These are phyloP conservation scores for Xylariaceae sp. DNA, from an alignment of 2,329 filamentous ascomycete genomes.

Conservation along the genomic window DNA sequence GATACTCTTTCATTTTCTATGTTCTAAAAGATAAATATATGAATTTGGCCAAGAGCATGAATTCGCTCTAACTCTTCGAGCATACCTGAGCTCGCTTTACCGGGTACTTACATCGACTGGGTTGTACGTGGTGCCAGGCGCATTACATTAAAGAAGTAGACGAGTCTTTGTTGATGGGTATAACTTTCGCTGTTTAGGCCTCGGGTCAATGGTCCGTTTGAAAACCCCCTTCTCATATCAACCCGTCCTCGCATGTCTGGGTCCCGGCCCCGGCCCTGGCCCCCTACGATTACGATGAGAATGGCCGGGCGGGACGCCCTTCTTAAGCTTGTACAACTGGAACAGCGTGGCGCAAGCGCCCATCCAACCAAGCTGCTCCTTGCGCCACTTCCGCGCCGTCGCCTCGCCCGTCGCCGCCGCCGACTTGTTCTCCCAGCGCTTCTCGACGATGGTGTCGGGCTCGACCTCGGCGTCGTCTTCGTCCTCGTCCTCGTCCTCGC, in stretches of 20 bases:
- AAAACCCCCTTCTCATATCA: no score
- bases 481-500: not conserved
- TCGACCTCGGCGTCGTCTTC: conserved; percentile 6
- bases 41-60: no score
- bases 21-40: no score
- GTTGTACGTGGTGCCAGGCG: no score
- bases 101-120: no score
- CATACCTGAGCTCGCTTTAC: no score
- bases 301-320: conserved; percentile 30
- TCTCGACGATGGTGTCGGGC: conserved; percentile 16
- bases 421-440: conserved; percentile 8
- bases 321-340: conserved; percentile 40
- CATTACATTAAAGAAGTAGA: no score
- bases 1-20: no score
- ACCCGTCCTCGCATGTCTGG: conserved; percentile 22
- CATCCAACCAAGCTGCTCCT: conserved; percentile 52
- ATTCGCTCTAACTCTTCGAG: no score
- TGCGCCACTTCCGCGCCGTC: conserved; percentile 47
- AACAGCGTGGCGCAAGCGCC: conserved; percentile 52
- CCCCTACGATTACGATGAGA: not conserved
- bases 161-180: no score
- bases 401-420: conserved; percentile 3
- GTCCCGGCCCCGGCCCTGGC: not conserved
- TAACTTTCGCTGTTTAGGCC: no score
- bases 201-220: no score